A percentile compares a stretch with the other conserved stretches of the same genome.
Evolutionary conservation across 805 yeast species (phyloP).

Genomic region (Ogataea degrootiae): DNA sequence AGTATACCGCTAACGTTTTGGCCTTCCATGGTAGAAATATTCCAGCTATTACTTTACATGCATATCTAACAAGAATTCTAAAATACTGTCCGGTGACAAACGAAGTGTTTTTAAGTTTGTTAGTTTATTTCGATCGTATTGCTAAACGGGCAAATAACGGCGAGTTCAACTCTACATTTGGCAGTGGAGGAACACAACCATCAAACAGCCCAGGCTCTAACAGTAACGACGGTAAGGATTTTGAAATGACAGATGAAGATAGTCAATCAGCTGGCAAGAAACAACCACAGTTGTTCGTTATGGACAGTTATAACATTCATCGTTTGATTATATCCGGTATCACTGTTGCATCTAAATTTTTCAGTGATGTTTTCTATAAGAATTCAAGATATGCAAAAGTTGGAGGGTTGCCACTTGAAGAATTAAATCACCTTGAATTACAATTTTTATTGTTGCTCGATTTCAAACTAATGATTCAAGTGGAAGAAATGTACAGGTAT

Average conservation of each 20-base stretch:
- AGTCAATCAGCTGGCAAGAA: constrained; percentile 2
- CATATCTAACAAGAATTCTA: constrained; percentile 82
- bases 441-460: constrained; percentile 83
- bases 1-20: constrained; percentile 62
- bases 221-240: constrained; percentile 16
- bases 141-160: constrained; percentile 73
- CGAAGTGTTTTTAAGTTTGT: constrained; percentile 84
- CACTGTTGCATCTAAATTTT: constrained; percentile 92
- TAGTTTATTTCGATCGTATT: constrained; percentile 92
- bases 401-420: constrained; percentile 92
- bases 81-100: constrained; percentile 98
- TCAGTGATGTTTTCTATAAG: constrained; percentile 90
- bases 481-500: constrained; percentile 86
- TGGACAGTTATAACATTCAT: constrained; percentile 95
- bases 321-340: constrained; percentile 90
- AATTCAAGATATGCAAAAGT: constrained; percentile 92
- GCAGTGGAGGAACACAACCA: background rate
- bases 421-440: constrained; percentile 84
- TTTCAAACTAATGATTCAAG: constrained; percentile 79
- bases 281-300: constrained; percentile 70
- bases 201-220: background rate
- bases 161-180: constrained; percentile 26
- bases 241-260: constrained; percentile 14
- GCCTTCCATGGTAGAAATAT: constrained; percentile 95
- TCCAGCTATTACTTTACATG: constrained; percentile 90